Conservation (phyloP, 257 asterid genomes). For the Solanum raphanifolium region DNA sequence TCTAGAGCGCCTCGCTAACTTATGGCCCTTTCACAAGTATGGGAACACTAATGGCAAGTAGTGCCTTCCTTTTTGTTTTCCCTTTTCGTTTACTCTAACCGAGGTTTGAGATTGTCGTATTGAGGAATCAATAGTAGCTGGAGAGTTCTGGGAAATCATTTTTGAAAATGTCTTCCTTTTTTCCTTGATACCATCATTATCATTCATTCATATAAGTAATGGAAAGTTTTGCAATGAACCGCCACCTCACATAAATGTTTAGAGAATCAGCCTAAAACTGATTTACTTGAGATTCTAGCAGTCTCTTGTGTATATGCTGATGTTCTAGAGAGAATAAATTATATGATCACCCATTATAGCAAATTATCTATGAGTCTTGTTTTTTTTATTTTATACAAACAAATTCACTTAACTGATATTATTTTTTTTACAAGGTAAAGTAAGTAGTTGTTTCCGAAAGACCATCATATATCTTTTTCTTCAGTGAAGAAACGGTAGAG, state of each 20-base stretch:
- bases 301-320: background rate
- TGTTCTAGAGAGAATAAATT: background rate
- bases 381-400: too few relatives aligned
- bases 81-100: background rate
- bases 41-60: slow-evolving; percentile 36
- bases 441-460: too few relatives aligned
- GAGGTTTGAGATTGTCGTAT: background rate
- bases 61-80: background rate
- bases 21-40: slow-evolving; percentile 82
- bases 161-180: background rate
- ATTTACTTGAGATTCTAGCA: background rate
- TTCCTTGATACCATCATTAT: background rate
- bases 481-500: too few relatives aligned
- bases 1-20: slow-evolving; percentile 77
- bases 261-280: background rate
- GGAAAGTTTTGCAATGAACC: background rate
- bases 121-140: background rate
- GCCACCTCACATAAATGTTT: background rate
- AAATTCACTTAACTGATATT: too few relatives aligned
- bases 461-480: too few relatives aligned
- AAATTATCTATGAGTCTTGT: too few relatives aligned
- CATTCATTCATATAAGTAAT: background rate
- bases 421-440: too few relatives aligned
- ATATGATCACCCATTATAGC: too few relatives aligned
- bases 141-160: background rate